phyloP scores from a whole-genome alignment of 2,329 filamentous ascomycete species.

The Westerdykella ornata region DNA sequence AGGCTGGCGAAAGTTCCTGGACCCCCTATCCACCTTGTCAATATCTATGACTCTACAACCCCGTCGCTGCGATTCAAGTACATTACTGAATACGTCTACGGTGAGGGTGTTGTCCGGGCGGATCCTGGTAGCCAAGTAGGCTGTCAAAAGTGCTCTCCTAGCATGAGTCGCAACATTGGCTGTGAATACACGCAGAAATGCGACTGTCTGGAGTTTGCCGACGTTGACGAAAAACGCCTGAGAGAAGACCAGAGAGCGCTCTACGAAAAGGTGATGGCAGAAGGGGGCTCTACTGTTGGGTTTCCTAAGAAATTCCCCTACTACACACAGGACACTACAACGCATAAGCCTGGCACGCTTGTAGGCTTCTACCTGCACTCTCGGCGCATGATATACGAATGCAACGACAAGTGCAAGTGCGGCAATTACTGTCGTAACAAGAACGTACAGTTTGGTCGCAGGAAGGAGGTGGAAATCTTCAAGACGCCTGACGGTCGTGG shows the following conservation, averaged over 20 bases:
- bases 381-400: conserved; percentile 64
- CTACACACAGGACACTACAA: conserved; percentile 32
- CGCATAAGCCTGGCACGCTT: conserved; percentile 23
- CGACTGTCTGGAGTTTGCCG: conserved; percentile 60
- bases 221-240: conserved; percentile 40
- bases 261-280: conserved; percentile 15
- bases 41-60: conserved; percentile 51
- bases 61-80: conserved; percentile 62
- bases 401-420: conserved; percentile 65
- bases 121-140: conserved; percentile 60
- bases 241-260: conserved; percentile 15
- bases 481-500: conserved; percentile 60
- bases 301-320: conserved; percentile 58
- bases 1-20: conserved; percentile 26
- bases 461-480: conserved; percentile 68
- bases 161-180: conserved; percentile 46
- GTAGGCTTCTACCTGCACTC: conserved; percentile 41
- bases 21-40: conserved; percentile 54
- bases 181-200: conserved; percentile 62
- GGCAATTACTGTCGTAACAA: conserved; percentile 61
- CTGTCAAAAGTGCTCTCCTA: conserved; percentile 55
- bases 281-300: conserved; percentile 25
- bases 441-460: conserved; percentile 67
- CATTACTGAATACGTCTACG: conserved; percentile 56
- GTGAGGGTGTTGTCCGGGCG: conserved; percentile 53